These are phyloP conservation scores for Silene latifolia DNA, from an alignment of 148 eudicot genomes.

Conservation along the genomic window DNA sequence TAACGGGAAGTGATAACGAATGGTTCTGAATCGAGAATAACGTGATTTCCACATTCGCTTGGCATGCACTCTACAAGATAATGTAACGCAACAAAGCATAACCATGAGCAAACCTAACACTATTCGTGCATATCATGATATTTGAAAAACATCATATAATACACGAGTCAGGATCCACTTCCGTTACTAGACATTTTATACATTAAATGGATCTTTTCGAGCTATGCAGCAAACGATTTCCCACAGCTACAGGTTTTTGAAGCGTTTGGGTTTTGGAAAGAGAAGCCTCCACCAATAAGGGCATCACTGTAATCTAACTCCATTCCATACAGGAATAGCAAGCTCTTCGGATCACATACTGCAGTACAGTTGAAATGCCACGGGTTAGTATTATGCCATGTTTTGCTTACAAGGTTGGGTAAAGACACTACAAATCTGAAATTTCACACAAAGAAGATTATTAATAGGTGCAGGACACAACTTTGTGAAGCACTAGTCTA, in stretches of 20 bases:
- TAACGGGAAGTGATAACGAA: no score
- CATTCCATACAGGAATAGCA: conserved; percentile 83
- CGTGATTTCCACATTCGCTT: no score
- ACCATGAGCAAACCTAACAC: neutral
- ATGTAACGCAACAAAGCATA: no score
- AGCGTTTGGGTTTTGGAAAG: conserved; percentile 92
- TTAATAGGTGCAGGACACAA: no score
- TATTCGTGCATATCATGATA: neutral
- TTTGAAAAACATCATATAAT: neutral
- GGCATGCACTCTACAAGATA: no score
- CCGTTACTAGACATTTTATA: neutral
- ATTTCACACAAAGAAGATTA: no score
- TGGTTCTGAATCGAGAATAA: no score
- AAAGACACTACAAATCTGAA: no score
- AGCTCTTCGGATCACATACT: conserved; percentile 99
- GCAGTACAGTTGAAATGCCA: conserved; percentile 21
- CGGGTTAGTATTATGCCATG: no score
- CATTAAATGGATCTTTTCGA: conserved; percentile 16
- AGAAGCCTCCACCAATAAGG: conserved; percentile 94
- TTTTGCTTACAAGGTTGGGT: no score
- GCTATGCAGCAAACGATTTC: conserved; percentile 83
- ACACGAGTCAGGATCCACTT: no score
- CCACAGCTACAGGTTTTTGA: conserved; percentile 97
- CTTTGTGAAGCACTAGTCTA: no score
- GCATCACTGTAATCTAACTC: conserved; percentile 97